phyloP scores from a whole-genome alignment of 2,329 filamentous ascomycete genomes.

The Laburnicola sp. region DNA sequence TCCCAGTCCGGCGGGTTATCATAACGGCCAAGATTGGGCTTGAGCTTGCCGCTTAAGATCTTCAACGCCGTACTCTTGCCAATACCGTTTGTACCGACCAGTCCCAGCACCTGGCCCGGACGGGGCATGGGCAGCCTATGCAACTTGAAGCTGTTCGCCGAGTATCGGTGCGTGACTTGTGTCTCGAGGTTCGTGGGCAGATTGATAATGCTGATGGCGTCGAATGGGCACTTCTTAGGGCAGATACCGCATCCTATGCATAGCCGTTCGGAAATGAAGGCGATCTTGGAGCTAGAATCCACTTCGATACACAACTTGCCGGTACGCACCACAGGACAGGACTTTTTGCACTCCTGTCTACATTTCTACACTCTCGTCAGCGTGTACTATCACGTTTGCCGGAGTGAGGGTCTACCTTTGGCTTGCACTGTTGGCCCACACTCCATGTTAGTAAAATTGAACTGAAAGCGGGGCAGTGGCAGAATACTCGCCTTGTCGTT shows the following conservation, averaged over 20 bases:
- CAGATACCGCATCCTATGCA: constrained; percentile 99
- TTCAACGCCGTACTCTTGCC: constrained; percentile 99
- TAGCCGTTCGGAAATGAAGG: constrained; percentile 94
- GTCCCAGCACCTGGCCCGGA: constrained; percentile 90
- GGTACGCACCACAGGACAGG: constrained; percentile 93
- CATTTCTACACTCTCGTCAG: constrained; percentile 72
- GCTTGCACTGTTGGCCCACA: constrained; percentile 62
- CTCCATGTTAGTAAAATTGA: constrained; percentile 41
- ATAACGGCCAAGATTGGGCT: constrained; percentile 93
- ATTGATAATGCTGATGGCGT: constrained; percentile 99
- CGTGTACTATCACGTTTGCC: constrained; percentile 22
- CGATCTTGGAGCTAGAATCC: constrained; percentile 81
- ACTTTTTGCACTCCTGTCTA: constrained; percentile 98
- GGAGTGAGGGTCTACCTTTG: constrained; percentile 63
- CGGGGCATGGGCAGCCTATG: constrained; percentile 95
- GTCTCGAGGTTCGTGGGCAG: constrained; percentile 98
- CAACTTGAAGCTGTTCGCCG: constrained; percentile 99
- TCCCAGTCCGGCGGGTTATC: constrained; percentile 99
- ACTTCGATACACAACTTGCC: constrained; percentile 99
- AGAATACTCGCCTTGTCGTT: constrained; percentile 77
- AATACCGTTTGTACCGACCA: constrained; percentile 99
- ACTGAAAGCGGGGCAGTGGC: constrained; percentile 34
- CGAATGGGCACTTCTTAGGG: constrained; percentile 98
- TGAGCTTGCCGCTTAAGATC: constrained; percentile 96
- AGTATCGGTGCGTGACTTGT: constrained; percentile 97